Conservation (phyloP, 2,329 filamentous ascomycete species). For the Onygena corvina region DNA sequence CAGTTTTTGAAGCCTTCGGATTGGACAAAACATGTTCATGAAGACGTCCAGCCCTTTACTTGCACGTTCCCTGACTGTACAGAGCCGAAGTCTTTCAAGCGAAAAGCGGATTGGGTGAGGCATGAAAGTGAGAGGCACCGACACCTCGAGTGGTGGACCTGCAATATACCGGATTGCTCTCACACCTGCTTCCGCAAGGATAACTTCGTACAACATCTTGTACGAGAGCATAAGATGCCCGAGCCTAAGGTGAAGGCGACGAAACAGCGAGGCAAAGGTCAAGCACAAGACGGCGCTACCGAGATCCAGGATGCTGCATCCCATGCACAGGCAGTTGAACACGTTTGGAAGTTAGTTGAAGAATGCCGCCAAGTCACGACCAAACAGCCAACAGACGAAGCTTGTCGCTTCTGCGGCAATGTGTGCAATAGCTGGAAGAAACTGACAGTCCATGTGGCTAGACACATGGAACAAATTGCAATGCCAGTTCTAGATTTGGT, state of each 20-base stretch:
- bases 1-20: constrained; percentile 84
- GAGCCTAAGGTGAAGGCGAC: constrained; percentile 68
- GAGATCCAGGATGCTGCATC: constrained; percentile 20
- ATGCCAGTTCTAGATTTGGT: constrained; percentile 57
- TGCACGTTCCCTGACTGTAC: constrained; percentile 77
- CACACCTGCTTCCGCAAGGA: constrained; percentile 79
- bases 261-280: constrained; percentile 44
- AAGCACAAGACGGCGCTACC: constrained; percentile 14
- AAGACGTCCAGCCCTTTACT: constrained; percentile 85
- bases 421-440: constrained; percentile 80
- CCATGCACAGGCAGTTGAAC: constrained; percentile 40
- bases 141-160: constrained; percentile 84
- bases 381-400: constrained; percentile 57
- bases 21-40: constrained; percentile 93
- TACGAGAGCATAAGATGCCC: constrained; percentile 75
- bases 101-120: constrained; percentile 90
- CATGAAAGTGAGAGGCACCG: constrained; percentile 88
- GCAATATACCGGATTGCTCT: constrained; percentile 64
- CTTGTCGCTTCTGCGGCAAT: constrained; percentile 78
- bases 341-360: constrained; percentile 67
- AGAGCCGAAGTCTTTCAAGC: constrained; percentile 84
- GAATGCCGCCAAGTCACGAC: constrained; percentile 59
- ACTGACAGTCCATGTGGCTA: constrained; percentile 80
- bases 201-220: constrained; percentile 85
- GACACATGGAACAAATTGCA: constrained; percentile 87